Evolutionary conservation across 257 asterid species (phyloP).

Genomic region (Avicennia marina): DNA sequence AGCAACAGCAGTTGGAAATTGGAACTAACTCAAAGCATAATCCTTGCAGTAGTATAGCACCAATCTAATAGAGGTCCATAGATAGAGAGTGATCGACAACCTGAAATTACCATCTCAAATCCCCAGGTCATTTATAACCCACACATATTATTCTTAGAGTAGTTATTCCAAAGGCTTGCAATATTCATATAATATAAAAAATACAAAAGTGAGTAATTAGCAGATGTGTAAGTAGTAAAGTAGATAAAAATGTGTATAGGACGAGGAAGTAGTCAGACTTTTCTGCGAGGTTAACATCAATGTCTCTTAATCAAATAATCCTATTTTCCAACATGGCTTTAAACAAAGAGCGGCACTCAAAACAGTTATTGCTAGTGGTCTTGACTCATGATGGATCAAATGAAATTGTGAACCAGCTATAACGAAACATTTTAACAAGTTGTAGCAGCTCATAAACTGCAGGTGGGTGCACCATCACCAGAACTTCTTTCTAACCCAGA

Average conservation of each 20-base stretch:
- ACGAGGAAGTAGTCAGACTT: neutral
- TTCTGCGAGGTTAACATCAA: neutral
- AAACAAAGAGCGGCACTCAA: neutral
- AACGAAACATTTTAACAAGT: neutral
- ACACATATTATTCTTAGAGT: neutral
- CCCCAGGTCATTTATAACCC: too few species aligned
- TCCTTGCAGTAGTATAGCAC: too few species aligned
- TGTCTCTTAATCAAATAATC: conserved; percentile 12
- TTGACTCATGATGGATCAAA: conserved; percentile 6
- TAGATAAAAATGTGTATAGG: neutral
- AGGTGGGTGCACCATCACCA: conserved; percentile 50
- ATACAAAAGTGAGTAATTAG: too few species aligned
- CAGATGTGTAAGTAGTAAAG: too few species aligned
- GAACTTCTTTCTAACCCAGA: conserved; percentile 74
- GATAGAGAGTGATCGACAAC: too few species aligned
- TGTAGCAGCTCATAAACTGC: conserved; percentile 19
- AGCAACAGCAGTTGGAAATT: too few species aligned
- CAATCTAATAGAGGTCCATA: too few species aligned
- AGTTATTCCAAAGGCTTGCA: neutral
- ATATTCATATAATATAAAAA: too few species aligned
- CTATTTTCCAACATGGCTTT: conserved; percentile 10
- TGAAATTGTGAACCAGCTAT: neutral
- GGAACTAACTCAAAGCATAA: too few species aligned
- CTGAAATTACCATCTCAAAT: too few species aligned
- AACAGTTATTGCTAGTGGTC: conserved; percentile 9